Percentiles rank a stretch among this genome's conserved stretches.
Conservation (phyloP, 164 flowering plant species). For the Magnolia sinica region DNA sequence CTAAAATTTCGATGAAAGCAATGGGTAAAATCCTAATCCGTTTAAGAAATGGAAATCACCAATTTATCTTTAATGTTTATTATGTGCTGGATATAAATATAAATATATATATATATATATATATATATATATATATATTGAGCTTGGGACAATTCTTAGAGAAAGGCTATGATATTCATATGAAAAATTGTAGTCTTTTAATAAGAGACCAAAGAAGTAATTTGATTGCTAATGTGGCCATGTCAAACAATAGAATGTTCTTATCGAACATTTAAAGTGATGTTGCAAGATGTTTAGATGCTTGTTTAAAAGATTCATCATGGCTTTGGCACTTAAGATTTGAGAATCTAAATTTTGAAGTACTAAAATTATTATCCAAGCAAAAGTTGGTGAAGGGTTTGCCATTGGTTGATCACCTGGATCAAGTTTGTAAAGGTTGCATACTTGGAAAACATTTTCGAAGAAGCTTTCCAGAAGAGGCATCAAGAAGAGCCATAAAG, state of each 20-base stretch:
- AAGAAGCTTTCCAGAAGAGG: neutral
- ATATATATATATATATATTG: neutral
- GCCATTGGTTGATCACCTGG: neutral
- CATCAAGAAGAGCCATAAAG: neutral
- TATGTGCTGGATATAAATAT: neutral
- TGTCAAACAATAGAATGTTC: neutral
- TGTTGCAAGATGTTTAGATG: neutral
- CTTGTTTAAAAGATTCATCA: no score
- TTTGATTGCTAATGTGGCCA: no score
- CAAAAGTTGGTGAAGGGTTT: neutral
- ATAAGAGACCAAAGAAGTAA: no score
- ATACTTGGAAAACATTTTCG: neutral
- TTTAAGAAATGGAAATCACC: neutral
- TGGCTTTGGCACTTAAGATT: neutral
- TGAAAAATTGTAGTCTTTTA: neutral
- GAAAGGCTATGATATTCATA: neutral
- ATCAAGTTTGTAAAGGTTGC: neutral
- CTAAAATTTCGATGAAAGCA: neutral
- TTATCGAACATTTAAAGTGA: neutral
- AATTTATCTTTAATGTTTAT: neutral
- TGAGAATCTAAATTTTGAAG: neutral
- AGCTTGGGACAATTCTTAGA: neutral
- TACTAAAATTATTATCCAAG: neutral
- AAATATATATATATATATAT: no score
- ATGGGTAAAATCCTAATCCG: neutral